Evolutionary conservation across 176 grass and related monocot species (phyloP).

Genomic region (Zea luxurians): DNA sequence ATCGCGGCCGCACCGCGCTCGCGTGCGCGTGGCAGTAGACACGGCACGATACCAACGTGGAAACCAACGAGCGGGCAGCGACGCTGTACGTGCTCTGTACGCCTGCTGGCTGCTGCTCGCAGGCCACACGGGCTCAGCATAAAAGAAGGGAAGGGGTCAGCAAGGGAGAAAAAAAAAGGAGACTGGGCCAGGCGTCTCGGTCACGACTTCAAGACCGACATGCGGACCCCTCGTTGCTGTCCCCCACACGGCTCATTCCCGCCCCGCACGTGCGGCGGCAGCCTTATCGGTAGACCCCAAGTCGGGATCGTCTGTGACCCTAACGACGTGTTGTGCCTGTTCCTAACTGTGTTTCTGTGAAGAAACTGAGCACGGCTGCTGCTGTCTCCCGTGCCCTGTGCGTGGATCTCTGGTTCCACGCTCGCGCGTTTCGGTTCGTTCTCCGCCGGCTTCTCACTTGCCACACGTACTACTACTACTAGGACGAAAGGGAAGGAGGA

Average conservation of each 20-base stretch:
- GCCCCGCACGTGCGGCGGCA: conserved; percentile 51
- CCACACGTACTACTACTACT: not conserved
- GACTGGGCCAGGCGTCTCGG: not conserved
- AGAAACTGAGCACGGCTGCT: not conserved
- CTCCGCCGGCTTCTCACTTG: not conserved
- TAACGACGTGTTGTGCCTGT: not conserved
- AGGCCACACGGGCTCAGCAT: not conserved
- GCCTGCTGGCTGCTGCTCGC: not conserved
- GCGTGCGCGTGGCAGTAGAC: conserved; percentile 13
- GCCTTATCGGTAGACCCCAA: conserved; percentile 30
- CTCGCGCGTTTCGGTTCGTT: not conserved
- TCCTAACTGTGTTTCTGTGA: not conserved
- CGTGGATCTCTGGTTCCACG: not conserved
- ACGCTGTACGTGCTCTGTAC: not conserved
- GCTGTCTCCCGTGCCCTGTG: not conserved
- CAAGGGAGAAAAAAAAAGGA: not conserved
- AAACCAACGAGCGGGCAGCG: not conserved
- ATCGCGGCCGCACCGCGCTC: not conserved
- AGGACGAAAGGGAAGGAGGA: too few species aligned
- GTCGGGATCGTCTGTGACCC: conserved; percentile 1
- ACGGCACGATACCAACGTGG: not conserved
- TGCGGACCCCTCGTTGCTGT: conserved; percentile 2
- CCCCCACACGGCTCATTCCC: conserved; percentile 27
- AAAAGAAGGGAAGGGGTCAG: not conserved
- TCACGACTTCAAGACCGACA: conserved; percentile 39